Evolutionary conservation across 805 yeast species (phyloP).

Genomic region (Isabelozyma heimii): DNA sequence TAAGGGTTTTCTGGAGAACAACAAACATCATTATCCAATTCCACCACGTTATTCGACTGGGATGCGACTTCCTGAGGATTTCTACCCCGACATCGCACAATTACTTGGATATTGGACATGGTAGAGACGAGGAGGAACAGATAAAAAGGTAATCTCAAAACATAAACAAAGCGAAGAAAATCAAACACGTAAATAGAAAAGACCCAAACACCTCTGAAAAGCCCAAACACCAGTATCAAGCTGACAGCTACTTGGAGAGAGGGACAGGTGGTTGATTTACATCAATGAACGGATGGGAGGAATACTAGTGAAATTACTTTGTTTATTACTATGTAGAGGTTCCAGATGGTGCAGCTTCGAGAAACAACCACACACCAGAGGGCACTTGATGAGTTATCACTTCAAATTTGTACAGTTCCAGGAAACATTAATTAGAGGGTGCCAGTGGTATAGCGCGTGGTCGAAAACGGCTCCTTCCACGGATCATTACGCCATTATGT

Average conservation of each 20-base stretch:
- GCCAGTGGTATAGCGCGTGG: too few relatives aligned
- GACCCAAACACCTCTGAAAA: too few relatives aligned
- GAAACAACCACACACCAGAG: too few relatives aligned
- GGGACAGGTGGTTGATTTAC: too few relatives aligned
- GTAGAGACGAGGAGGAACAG: conserved; percentile 6
- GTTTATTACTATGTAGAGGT: background rate
- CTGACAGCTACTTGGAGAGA: background rate
- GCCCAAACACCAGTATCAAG: background rate
- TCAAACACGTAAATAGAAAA: background rate
- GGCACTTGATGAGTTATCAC: too few relatives aligned
- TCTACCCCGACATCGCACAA: conserved; percentile 55
- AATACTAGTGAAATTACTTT: too few relatives aligned
- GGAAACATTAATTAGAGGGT: too few relatives aligned
- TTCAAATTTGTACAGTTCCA: too few relatives aligned
- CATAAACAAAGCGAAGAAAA: background rate
- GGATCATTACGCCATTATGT: too few relatives aligned
- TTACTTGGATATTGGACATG: conserved; percentile 46
- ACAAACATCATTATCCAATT: conserved; percentile 37
- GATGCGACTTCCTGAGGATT: conserved; percentile 41
- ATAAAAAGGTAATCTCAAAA: background rate
- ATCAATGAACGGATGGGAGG: too few relatives aligned
- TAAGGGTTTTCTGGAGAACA: conserved; percentile 19
- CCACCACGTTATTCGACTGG: conserved; percentile 48
- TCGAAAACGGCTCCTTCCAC: too few relatives aligned
- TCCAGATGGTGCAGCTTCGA: too few relatives aligned